These are phyloP conservation scores for Endoconidiophora polonica DNA, from an alignment of 2,329 filamentous ascomycete species.

Conservation along the genomic window DNA sequence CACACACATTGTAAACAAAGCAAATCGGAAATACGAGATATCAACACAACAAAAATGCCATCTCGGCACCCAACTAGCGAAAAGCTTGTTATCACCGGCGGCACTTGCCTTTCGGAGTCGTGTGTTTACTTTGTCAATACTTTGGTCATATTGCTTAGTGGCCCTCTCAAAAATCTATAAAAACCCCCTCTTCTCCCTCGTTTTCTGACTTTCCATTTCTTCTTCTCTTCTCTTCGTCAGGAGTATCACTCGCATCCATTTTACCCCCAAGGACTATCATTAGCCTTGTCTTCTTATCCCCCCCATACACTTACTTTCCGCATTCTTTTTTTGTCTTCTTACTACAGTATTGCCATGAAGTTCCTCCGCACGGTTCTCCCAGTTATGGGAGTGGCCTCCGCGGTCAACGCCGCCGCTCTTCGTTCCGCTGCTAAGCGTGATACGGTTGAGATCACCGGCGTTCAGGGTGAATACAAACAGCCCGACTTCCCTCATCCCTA, in stretches of 20 bases:
- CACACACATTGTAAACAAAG: too few relatives aligned
- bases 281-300: slow-evolving; percentile 6
- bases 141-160: too few relatives aligned
- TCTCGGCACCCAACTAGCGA: too few relatives aligned
- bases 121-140: too few relatives aligned
- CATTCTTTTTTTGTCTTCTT: slow-evolving; percentile 10
- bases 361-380: slow-evolving; percentile 12
- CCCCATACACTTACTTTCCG: slow-evolving; percentile 3
- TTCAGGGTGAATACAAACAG: slow-evolving; percentile 8
- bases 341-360: slow-evolving; percentile 9
- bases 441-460: slow-evolving; percentile 5
- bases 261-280: neutral
- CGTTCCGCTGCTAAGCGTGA: slow-evolving; percentile 8
- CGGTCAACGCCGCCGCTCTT: slow-evolving; percentile 10
- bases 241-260: slow-evolving; percentile 4
- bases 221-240: slow-evolving; percentile 3
- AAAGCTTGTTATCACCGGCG: too few relatives aligned
- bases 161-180: slow-evolving; percentile 1
- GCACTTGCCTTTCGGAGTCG: too few relatives aligned
- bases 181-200: neutral
- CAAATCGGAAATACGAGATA: too few relatives aligned
- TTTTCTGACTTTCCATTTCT: neutral
- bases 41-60: too few relatives aligned
- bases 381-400: slow-evolving; percentile 12
- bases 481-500: slow-evolving; percentile 8